Evolutionary conservation across 805 yeast species (phyloP).

Genomic region (Wickerhamomyces subpelliculosus): DNA sequence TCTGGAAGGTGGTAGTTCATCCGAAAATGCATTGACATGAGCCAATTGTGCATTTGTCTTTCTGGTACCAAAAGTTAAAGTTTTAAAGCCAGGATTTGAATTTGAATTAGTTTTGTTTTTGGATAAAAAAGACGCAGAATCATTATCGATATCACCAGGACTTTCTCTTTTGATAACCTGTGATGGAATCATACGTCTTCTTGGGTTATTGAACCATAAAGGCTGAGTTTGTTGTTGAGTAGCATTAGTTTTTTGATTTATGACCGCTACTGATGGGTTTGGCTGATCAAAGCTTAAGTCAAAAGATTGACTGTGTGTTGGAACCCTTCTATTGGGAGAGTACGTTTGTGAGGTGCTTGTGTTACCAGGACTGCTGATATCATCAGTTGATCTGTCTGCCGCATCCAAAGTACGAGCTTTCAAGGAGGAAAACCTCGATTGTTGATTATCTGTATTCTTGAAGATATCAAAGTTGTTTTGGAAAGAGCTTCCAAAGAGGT

Average conservation of each 20-base stretch:
- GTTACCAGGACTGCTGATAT: constrained; percentile 4
- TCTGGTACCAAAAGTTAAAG: constrained; percentile 31
- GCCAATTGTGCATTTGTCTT: constrained; percentile 17
- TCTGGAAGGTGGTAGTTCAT: constrained; percentile 35
- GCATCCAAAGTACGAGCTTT: constrained; percentile 8
- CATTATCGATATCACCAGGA: constrained; percentile 15
- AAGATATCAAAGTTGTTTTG: constrained; percentile 18
- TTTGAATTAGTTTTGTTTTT: constrained; percentile 9
- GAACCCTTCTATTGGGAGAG: constrained; percentile 22
- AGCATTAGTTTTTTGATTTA: constrained; percentile 16
- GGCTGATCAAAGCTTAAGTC: constrained; percentile 13
- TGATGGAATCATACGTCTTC: constrained; percentile 41
- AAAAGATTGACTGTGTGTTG: constrained; percentile 15
- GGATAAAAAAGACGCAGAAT: constrained; percentile 15
- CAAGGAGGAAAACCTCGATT: constrained; percentile 16
- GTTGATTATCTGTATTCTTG: constrained; percentile 10
- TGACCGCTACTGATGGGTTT: constrained; percentile 15
- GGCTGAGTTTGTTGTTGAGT: constrained; percentile 13
- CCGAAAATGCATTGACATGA: constrained; percentile 26
- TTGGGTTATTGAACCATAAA: constrained; percentile 35
- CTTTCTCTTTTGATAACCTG: constrained; percentile 35
- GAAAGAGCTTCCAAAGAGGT: constrained; percentile 19
- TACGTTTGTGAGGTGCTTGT: constrained; percentile 6
- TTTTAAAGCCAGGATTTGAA: constrained; percentile 27
- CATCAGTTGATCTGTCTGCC: constrained; percentile 17